phyloP scores from a whole-genome alignment of 2,329 filamentous ascomycete species.

The Macrophomina tecta region DNA sequence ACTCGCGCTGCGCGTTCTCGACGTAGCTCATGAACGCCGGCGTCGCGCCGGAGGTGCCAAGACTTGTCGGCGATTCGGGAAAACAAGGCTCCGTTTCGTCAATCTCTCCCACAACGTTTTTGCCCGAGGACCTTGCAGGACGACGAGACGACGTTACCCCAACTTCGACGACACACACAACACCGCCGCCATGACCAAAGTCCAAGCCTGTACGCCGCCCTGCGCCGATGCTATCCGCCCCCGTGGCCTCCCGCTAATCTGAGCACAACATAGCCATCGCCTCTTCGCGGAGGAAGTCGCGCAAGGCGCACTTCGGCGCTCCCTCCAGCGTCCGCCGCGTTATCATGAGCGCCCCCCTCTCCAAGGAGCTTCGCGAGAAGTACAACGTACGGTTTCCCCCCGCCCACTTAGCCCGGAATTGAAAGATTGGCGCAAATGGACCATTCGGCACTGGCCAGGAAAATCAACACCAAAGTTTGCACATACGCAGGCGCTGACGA shows the following conservation, averaged over 20 bases:
- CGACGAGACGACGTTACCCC: conserved; percentile 28
- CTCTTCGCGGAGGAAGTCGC: conserved; percentile 96
- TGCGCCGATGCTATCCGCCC: not conserved
- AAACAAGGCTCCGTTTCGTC: conserved; percentile 21
- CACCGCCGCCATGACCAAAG: conserved; percentile 70
- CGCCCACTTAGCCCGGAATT: conserved; percentile 4
- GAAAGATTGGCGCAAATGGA: conserved; percentile 6
- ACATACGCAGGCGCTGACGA: conserved; percentile 24
- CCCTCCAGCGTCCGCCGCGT: conserved; percentile 91
- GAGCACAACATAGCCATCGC: conserved; percentile 49
- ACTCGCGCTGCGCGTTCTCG: conserved; percentile 13
- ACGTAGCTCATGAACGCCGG: not conserved
- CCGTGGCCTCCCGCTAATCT: conserved; percentile 23
- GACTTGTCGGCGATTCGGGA: conserved; percentile 10
- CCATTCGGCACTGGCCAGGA: not conserved
- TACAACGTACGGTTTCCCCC: conserved; percentile 76
- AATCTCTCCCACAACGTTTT: conserved; percentile 27
- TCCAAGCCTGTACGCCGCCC: conserved; percentile 63
- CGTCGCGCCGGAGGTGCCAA: conserved; percentile 6
- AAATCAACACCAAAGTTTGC: not conserved
- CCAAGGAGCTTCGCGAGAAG: conserved; percentile 94
- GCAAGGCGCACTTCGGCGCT: conserved; percentile 97
- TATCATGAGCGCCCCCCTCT: conserved; percentile 78
- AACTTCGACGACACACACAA: conserved; percentile 26
- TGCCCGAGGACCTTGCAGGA: conserved; percentile 16